phyloP scores from a whole-genome alignment of 2,329 filamentous ascomycete genomes.

The Macrophomina tecta region DNA sequence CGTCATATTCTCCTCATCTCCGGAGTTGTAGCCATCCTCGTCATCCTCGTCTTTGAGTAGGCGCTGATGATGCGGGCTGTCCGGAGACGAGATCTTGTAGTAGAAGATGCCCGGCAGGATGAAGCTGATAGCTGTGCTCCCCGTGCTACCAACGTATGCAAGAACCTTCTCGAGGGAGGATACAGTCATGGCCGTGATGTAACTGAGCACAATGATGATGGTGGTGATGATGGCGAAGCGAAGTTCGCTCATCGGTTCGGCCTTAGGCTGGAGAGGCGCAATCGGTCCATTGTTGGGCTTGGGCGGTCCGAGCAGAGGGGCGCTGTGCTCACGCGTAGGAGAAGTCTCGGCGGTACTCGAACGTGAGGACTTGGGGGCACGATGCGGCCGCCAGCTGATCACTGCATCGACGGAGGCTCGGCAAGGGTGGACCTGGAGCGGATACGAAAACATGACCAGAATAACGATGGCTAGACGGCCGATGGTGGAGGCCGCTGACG shows the following conservation, averaged over 20 bases:
- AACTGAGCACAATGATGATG: slow-evolving; percentile 80
- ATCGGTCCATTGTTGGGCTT: slow-evolving; percentile 27
- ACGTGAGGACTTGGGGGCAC: slow-evolving; percentile 34
- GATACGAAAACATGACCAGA: slow-evolving; percentile 94
- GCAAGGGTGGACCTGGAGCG: slow-evolving; percentile 93
- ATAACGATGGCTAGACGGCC: slow-evolving; percentile 94
- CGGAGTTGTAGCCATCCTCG: slow-evolving; percentile 66
- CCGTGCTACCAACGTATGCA: slow-evolving; percentile 93
- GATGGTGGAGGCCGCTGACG: slow-evolving; percentile 84
- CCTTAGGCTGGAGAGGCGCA: slow-evolving; percentile 33
- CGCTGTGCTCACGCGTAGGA: slow-evolving; percentile 52
- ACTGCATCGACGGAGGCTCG: slow-evolving; percentile 94
- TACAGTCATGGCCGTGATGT: slow-evolving; percentile 88
- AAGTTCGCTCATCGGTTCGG: slow-evolving; percentile 75
- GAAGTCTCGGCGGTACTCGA: slow-evolving; percentile 32
- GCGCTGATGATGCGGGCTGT: slow-evolving; percentile 83
- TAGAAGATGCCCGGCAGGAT: slow-evolving; percentile 96
- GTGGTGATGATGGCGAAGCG: slow-evolving; percentile 92
- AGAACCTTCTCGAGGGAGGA: slow-evolving; percentile 88
- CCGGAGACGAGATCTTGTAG: slow-evolving; percentile 94
- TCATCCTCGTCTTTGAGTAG: slow-evolving; percentile 92
- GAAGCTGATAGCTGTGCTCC: slow-evolving; percentile 94
- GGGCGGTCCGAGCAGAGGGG: slow-evolving; percentile 37
- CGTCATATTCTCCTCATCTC: slow-evolving; percentile 56
- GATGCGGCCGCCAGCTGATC: slow-evolving; percentile 80